Conservation (phyloP, 805 yeast genomes). For the Wickerhamiella bombiphila region DNA sequence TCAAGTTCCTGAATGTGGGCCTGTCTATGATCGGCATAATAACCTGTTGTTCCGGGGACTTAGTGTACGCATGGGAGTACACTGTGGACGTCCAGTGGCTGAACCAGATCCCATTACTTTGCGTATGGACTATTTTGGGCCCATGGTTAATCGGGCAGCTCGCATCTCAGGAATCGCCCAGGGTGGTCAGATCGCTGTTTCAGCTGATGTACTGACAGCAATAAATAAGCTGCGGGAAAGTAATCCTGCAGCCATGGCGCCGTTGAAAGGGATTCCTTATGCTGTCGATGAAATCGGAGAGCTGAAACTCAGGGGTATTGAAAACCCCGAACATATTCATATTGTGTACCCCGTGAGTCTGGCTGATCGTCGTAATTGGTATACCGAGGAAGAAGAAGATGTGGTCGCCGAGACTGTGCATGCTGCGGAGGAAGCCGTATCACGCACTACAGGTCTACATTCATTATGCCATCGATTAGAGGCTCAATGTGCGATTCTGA, state of each 20-base stretch:
- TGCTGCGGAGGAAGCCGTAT: background rate
- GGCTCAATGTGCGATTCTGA: slow-evolving; percentile 6
- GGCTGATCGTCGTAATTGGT: slow-evolving; percentile 34
- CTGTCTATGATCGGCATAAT: slow-evolving; percentile 48
- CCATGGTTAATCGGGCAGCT: slow-evolving; percentile 93
- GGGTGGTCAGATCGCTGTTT: slow-evolving; percentile 92
- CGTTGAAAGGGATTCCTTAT: slow-evolving; percentile 55
- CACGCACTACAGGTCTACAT: background rate
- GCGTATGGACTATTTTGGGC: slow-evolving; percentile 98
- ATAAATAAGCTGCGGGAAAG: slow-evolving; percentile 35
- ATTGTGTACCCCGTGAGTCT: slow-evolving; percentile 58
- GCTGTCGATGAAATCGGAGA: slow-evolving; percentile 61
- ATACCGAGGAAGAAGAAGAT: slow-evolving; percentile 4
- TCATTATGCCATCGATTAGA: slow-evolving; percentile 9
- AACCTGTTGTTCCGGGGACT: slow-evolving; percentile 66
- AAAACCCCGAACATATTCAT: slow-evolving; percentile 78
- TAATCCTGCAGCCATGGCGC: slow-evolving; percentile 20
- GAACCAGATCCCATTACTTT: slow-evolving; percentile 89
- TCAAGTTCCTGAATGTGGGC: slow-evolving; percentile 70
- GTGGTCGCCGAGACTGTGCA: background rate
- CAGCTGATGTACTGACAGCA: slow-evolving; percentile 58
- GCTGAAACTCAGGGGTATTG: slow-evolving; percentile 81
- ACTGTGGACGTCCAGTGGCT: slow-evolving; percentile 96
- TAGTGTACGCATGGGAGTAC: slow-evolving; percentile 95
- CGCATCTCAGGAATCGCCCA: slow-evolving; percentile 89